These are phyloP conservation scores for Coemansia asiatica DNA, from an alignment of 192 early-diverging fungal genomes.

Conservation along the genomic window DNA sequence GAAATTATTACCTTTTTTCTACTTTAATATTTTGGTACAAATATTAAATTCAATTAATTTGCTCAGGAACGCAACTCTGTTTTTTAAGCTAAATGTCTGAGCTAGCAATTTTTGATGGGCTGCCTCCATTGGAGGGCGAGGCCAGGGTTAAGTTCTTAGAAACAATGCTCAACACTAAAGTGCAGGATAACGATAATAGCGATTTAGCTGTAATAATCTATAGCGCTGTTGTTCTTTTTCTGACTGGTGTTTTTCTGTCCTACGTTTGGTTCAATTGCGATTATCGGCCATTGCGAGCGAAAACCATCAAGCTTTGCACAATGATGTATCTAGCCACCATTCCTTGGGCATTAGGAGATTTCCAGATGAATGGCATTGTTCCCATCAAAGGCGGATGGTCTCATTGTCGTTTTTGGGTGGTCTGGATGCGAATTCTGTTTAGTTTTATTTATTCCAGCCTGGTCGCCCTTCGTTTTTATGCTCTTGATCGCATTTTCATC, in stretches of 20 bases:
- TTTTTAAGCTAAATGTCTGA: too few relatives aligned
- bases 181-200: slow-evolving; percentile 14
- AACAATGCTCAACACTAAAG: slow-evolving; percentile 5
- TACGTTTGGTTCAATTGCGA: slow-evolving; percentile 27
- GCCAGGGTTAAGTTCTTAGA: slow-evolving; percentile 16
- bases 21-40: background rate
- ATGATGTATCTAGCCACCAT: slow-evolving; percentile 26
- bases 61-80: too few relatives aligned
- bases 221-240: background rate
- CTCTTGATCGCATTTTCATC: slow-evolving; percentile 30
- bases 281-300: slow-evolving; percentile 32
- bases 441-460: slow-evolving; percentile 18
- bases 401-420: slow-evolving; percentile 26
- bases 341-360: slow-evolving; percentile 21
- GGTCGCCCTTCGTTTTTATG: slow-evolving; percentile 23
- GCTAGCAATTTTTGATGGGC: slow-evolving; percentile 7
- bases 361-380: slow-evolving; percentile 28
- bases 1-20: background rate
- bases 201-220: slow-evolving; percentile 13
- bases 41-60: too few relatives aligned
- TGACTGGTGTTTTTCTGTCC: slow-evolving; percentile 21
- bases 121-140: slow-evolving; percentile 27
- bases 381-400: slow-evolving; percentile 14
- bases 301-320: slow-evolving; percentile 25
- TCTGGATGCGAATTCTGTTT: slow-evolving; percentile 33